These are phyloP conservation scores for Lactarius akahatsu DNA, from an alignment of 768 basidiomycete species.

Conservation along the genomic window DNA sequence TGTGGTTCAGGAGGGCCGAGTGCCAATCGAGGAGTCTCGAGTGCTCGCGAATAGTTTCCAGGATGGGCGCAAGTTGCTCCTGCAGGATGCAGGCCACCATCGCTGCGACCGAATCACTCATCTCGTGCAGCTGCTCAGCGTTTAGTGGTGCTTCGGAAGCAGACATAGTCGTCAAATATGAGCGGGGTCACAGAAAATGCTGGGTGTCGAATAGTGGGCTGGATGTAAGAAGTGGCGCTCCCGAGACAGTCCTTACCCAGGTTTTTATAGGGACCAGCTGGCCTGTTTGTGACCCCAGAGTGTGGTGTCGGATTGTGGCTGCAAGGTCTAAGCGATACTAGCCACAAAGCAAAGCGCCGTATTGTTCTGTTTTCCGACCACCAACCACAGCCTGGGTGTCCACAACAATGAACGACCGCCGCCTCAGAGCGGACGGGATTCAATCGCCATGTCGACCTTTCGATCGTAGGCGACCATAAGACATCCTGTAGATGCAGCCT, in stretches of 20 bases:
- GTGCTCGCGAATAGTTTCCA: constrained; percentile 19
- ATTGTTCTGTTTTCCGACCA: neutral
- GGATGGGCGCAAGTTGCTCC: constrained; percentile 21
- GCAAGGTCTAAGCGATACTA: neutral
- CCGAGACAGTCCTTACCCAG: neutral
- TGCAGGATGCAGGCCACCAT: constrained; percentile 10
- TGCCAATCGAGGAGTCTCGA: constrained; percentile 16
- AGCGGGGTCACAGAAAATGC: neutral
- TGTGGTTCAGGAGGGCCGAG: constrained; percentile 20
- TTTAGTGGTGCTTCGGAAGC: neutral
- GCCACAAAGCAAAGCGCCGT: neutral
- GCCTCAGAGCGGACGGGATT: too few species aligned
- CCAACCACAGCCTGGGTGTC: neutral
- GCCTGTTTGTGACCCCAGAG: neutral
- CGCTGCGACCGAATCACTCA: constrained; percentile 3
- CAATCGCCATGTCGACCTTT: too few species aligned
- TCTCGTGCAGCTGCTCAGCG: neutral
- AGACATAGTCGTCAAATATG: constrained; percentile 4
- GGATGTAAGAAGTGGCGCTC: neutral
- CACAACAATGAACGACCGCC: neutral
- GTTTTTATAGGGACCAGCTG: constrained; percentile 1
- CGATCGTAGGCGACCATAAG: too few species aligned
- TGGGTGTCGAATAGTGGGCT: neutral
- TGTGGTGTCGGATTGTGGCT: neutral
- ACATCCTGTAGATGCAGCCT: too few species aligned